A percentile compares a stretch with the other conserved stretches of the same genome.
phyloP scores from a whole-genome alignment of 352 stramenopile species.

The Phytophthora brassicae region DNA sequence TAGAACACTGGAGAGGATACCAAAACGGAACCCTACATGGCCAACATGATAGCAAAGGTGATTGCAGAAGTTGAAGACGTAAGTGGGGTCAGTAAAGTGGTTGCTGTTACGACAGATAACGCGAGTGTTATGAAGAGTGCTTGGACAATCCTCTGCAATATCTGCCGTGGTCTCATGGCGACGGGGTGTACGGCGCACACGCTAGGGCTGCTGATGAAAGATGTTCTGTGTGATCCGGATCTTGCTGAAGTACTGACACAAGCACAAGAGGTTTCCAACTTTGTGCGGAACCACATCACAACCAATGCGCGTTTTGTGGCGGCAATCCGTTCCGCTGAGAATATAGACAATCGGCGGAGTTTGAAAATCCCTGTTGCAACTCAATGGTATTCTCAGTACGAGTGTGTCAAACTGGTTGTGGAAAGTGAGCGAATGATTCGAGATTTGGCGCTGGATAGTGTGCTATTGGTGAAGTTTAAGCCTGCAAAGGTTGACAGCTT shows the following conservation, averaged over 20 bases:
- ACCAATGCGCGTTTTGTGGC: slow-evolving; percentile 1
- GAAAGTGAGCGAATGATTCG: slow-evolving; percentile 7
- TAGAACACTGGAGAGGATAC: slow-evolving; percentile 5
- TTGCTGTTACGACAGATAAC: slow-evolving; percentile 8
- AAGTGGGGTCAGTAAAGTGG: slow-evolving; percentile 1
- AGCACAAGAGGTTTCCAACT: slow-evolving; percentile 2
- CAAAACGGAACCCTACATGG: slow-evolving; percentile 4
- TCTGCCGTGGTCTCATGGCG: background rate
- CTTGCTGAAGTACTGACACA: slow-evolving; percentile 1
- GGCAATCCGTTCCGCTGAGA: background rate
- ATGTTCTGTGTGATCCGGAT: background rate
- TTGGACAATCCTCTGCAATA: background rate
- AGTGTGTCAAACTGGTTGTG: slow-evolving; percentile 6
- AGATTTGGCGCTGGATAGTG: background rate
- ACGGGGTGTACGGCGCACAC: background rate
- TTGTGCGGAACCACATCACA: slow-evolving; percentile 5
- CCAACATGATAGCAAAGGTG: slow-evolving; percentile 5
- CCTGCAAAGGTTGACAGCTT: background rate
- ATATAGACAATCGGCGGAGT: background rate
- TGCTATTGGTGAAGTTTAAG: slow-evolving; percentile 8
- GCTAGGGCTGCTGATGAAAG: slow-evolving; percentile 2
- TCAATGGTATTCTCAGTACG: slow-evolving; percentile 3
- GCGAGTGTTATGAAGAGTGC: slow-evolving; percentile 8
- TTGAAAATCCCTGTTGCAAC: slow-evolving; percentile 7
- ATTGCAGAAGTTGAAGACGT: slow-evolving; percentile 10